Conservation (phyloP, 148 eudicot genomes). For the Heliosperma pusillum region DNA sequence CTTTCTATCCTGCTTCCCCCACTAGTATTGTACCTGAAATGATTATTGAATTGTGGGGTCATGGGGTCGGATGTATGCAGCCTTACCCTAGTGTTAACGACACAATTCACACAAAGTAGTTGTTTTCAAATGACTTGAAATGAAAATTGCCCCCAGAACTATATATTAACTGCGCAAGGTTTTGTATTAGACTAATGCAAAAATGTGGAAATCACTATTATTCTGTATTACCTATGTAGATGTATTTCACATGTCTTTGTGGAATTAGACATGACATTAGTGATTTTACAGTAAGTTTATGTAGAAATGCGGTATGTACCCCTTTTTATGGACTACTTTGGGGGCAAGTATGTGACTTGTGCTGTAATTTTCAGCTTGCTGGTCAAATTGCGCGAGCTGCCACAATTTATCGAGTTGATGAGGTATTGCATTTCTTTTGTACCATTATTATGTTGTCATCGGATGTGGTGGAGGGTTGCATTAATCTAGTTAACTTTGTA, state of each 20-base stretch:
- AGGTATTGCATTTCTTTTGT: slow-evolving; percentile 39
- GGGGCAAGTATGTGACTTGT: slow-evolving; percentile 1
- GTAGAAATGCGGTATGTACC: background rate
- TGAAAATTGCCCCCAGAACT: too few relatives aligned
- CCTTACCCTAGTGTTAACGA: too few relatives aligned
- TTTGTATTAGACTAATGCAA: too few relatives aligned
- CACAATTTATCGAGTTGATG: slow-evolving; percentile 83
- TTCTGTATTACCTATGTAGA: background rate
- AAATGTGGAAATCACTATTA: too few relatives aligned
- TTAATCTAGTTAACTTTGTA: slow-evolving; percentile 14
- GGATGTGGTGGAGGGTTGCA: slow-evolving; percentile 3
- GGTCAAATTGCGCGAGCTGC: slow-evolving; percentile 99
- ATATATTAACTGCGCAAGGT: too few relatives aligned
- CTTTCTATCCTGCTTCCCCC: too few relatives aligned
- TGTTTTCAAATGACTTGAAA: too few relatives aligned
- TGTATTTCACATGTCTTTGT: background rate
- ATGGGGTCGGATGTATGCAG: too few relatives aligned
- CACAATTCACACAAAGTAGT: too few relatives aligned
- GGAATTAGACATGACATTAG: background rate
- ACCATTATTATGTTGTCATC: background rate
- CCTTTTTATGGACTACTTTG: background rate
- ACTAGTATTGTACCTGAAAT: too few relatives aligned
- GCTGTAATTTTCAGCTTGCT: slow-evolving; percentile 53
- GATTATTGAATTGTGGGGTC: too few relatives aligned
- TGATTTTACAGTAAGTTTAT: too few relatives aligned